Conservation (phyloP, 148 eudicot species). For the Cornus florida region DNA sequence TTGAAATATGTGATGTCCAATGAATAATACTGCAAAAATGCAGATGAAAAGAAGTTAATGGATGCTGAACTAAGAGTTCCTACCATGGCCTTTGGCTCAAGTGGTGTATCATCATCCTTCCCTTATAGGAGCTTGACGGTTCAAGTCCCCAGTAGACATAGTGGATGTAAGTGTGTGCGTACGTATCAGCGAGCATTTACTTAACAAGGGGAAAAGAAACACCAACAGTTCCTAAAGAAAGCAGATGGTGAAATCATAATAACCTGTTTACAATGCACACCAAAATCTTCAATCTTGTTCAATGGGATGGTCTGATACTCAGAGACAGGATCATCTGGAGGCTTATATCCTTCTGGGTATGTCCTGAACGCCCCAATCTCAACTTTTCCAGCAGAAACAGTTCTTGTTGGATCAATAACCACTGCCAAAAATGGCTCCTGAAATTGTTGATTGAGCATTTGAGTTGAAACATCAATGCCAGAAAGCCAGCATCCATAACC, state of each 20-base stretch:
- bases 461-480: conserved; percentile 96
- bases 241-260: not conserved
- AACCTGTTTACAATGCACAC: conserved; percentile 99
- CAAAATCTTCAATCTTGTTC: conserved; percentile 98
- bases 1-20: conserved; percentile 94
- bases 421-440: conserved; percentile 98
- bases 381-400: conserved; percentile 98
- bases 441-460: conserved; percentile 92
- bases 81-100: not conserved
- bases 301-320: conserved; percentile 97
- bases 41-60: conserved; percentile 7
- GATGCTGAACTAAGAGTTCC: conserved; percentile 2
- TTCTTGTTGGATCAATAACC: conserved; percentile 97
- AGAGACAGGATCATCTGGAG: conserved; percentile 92
- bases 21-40: conserved; percentile 74
- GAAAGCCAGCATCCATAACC: conserved; percentile 99
- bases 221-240: not conserved
- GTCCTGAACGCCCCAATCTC: conserved; percentile 99
- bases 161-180: no score
- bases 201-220: not conserved
- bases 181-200: no score
- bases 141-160: no score
- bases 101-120: no score
- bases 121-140: no score
- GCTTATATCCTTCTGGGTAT: conserved; percentile 95